Conservation (phyloP, 768 basidiomycete genomes). For the Lactifluus hygrophoroides region DNA sequence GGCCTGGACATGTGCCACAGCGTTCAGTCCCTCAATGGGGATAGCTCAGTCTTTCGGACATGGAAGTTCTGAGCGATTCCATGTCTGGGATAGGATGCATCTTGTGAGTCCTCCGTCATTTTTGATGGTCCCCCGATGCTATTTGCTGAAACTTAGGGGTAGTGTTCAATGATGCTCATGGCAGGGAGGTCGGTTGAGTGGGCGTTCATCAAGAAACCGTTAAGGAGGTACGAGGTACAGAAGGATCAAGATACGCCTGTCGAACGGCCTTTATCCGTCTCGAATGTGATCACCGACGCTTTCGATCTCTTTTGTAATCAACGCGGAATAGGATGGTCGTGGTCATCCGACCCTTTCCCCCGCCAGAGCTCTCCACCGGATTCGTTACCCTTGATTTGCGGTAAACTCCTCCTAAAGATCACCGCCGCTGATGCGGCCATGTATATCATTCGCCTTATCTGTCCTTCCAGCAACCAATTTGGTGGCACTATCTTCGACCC, state of each 20-base stretch:
- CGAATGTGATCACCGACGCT: conserved; percentile 7
- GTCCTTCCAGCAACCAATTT: background rate
- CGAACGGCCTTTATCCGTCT: background rate
- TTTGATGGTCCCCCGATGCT: background rate
- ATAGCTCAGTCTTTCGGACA: background rate
- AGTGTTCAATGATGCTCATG: background rate
- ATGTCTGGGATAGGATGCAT: background rate
- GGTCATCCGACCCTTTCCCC: conserved; percentile 7
- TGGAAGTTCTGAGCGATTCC: background rate
- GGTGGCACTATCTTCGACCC: conserved; percentile 4
- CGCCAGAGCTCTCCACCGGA: background rate
- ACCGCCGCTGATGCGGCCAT: background rate
- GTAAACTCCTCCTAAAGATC: background rate
- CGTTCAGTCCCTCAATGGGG: background rate
- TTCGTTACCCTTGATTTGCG: background rate
- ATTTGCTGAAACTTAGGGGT: background rate
- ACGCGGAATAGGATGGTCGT: conserved; percentile 14
- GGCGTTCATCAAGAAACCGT: conserved; percentile 2
- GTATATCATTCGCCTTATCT: background rate
- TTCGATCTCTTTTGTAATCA: conserved; percentile 11
- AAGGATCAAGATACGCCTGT: background rate
- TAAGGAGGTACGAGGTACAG: background rate
- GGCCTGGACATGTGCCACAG: background rate
- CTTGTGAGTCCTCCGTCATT: background rate
- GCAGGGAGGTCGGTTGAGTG: conserved; percentile 5